Percentiles rank a stretch among this genome's conserved stretches.
phyloP scores from a whole-genome alignment of 768 basidiomycete genomes.

The Tricholoma flavovirens region DNA sequence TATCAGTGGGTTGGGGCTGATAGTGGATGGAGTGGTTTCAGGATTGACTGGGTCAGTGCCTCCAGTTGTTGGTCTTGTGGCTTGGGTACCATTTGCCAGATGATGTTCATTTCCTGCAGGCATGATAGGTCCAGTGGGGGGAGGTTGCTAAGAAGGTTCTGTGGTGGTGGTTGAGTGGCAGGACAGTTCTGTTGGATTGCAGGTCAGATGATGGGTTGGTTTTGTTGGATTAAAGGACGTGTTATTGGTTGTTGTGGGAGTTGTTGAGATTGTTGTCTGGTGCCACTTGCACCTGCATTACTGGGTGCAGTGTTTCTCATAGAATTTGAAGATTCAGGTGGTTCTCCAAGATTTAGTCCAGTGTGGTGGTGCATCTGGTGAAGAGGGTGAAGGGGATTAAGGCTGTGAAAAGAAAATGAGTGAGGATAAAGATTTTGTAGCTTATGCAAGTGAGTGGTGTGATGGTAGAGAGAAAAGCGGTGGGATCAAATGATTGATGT shows the following conservation, averaged over 20 bases:
- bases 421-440: too few relatives aligned
- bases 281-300: neutral
- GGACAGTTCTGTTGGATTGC: neutral
- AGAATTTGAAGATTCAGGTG: neutral
- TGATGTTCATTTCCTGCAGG: neutral
- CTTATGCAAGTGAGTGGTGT: too few relatives aligned
- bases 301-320: neutral
- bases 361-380: neutral
- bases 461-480: too few relatives aligned
- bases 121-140: neutral
- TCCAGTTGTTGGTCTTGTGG: neutral
- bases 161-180: neutral
- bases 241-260: neutral
- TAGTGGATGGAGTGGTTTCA: neutral
- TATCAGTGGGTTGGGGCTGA: too few relatives aligned
- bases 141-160: neutral
- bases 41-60: neutral
- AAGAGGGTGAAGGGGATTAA: neutral
- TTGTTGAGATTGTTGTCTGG: neutral
- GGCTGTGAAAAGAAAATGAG: neutral
- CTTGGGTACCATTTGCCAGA: neutral
- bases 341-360: neutral
- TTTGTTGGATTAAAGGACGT: neutral
- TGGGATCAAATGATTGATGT: too few relatives aligned
- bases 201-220: neutral